phyloP scores from a whole-genome alignment of 148 eudicot genomes.

The Beta vulgaris region DNA sequence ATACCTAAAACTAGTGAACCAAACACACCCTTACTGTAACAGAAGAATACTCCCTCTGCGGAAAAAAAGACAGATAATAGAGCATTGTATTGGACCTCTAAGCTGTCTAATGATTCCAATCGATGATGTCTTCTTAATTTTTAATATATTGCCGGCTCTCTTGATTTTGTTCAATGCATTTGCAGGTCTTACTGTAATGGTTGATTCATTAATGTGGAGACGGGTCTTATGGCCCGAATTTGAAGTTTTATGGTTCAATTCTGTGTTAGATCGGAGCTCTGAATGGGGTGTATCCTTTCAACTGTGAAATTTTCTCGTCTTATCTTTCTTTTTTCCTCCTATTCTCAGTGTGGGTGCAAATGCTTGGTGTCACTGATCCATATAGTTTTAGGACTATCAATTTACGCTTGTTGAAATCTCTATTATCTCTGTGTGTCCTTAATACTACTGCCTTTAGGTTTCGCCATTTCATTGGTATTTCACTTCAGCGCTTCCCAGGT shows the following conservation, averaged over 20 bases:
- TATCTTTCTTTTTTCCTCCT: neutral
- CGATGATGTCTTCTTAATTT: neutral
- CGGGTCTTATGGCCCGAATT: slow-evolving; percentile 87
- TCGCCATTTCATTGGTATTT: slow-evolving; percentile 94
- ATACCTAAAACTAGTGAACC: no score
- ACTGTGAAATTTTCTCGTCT: slow-evolving; percentile 5
- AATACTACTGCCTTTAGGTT: slow-evolving; percentile 44
- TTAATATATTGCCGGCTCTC: neutral
- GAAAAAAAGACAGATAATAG: neutral
- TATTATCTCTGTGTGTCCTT: slow-evolving; percentile 36
- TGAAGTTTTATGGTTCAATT: slow-evolving; percentile 96
- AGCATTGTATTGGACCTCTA: neutral
- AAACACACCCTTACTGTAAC: no score
- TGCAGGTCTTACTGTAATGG: slow-evolving; percentile 61
- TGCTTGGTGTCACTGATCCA: neutral
- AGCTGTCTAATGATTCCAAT: neutral
- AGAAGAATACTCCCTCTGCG: neutral
- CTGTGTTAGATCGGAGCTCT: slow-evolving; percentile 85
- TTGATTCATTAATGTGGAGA: slow-evolving; percentile 82
- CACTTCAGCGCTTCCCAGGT: slow-evolving; percentile 95
- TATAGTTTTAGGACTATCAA: neutral
- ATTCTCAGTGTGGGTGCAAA: neutral
- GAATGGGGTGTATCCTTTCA: slow-evolving; percentile 99
- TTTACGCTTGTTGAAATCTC: slow-evolving; percentile 6
- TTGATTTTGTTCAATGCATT: neutral